These are phyloP conservation scores for Cyberlindnera subsufficiens DNA, from an alignment of 805 yeast species.

Conservation along the genomic window DNA sequence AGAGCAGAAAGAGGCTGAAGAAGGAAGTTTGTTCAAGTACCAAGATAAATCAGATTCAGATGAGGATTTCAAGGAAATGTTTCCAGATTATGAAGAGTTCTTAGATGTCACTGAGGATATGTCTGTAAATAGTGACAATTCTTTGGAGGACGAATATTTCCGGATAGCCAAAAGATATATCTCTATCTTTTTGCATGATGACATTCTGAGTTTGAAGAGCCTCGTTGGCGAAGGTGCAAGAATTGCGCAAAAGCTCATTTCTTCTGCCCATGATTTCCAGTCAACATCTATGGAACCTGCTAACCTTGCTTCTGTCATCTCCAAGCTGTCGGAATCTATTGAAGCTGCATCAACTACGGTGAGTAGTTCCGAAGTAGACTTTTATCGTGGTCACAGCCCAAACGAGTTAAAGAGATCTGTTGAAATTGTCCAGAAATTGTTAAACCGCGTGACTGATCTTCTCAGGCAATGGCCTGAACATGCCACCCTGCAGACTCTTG, in stretches of 20 bases:
- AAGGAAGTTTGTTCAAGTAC: constrained; percentile 60
- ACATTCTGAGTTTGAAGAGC: constrained; percentile 15
- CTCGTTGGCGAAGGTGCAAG: constrained; percentile 38
- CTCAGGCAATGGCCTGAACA: constrained; percentile 89
- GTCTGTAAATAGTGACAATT: constrained; percentile 13
- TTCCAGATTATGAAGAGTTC: constrained; percentile 82
- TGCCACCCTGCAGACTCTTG: constrained; percentile 71
- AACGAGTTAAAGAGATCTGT: constrained; percentile 60
- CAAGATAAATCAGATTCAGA: constrained; percentile 65
- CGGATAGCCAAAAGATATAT: constrained; percentile 46
- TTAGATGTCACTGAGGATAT: constrained; percentile 31
- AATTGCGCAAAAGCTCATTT: constrained; percentile 25
- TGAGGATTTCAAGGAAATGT: constrained; percentile 70
- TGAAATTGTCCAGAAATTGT: constrained; percentile 36
- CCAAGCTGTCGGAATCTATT: constrained; percentile 29
- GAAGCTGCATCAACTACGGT: constrained; percentile 23
- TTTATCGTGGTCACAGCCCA: constrained; percentile 60
- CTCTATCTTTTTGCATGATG: constrained; percentile 29
- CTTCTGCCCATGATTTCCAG: constrained; percentile 18
- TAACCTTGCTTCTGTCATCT: constrained; percentile 30
- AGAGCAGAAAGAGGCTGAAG: constrained; percentile 56
- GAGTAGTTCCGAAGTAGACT: constrained; percentile 36
- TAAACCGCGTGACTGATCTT: constrained; percentile 39
- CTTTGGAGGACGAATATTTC: constrained; percentile 42
- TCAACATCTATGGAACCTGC: constrained; percentile 23